Percentiles rank a stretch among this genome's conserved stretches.
Evolutionary conservation across 805 yeast genomes (phyloP).

Genomic region (Ogataea kodamae): DNA sequence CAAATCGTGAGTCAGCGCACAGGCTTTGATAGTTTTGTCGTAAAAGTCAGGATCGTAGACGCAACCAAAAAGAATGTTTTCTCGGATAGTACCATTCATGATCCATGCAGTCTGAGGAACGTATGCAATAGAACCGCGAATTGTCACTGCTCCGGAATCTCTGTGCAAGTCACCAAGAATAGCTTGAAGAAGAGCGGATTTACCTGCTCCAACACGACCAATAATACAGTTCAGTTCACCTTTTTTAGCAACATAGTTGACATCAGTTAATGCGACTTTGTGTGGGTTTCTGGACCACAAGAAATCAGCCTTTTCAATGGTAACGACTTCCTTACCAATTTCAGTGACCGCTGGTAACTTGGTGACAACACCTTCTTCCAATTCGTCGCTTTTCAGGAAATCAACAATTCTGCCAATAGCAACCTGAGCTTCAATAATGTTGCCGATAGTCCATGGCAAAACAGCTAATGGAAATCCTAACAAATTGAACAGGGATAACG

Average conservation of each 20-base stretch:
- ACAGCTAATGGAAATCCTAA: conserved; percentile 89
- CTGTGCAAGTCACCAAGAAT: conserved; percentile 80
- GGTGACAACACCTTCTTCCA: conserved; percentile 66
- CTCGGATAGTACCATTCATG: conserved; percentile 86
- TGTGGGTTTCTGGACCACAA: conserved; percentile 75
- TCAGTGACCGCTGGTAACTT: conserved; percentile 44
- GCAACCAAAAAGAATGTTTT: conserved; percentile 84
- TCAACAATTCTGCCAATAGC: conserved; percentile 70
- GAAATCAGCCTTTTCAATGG: conserved; percentile 64
- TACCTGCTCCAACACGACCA: conserved; percentile 89
- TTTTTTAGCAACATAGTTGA: conserved; percentile 61
- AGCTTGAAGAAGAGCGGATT: conserved; percentile 76
- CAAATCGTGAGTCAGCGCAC: conserved; percentile 79
- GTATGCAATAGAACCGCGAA: conserved; percentile 80
- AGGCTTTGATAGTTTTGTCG: conserved; percentile 74
- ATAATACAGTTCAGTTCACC: conserved; percentile 83
- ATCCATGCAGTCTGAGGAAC: conserved; percentile 95
- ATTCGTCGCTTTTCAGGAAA: conserved; percentile 72
- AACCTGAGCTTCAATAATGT: conserved; percentile 84
- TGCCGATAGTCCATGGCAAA: conserved; percentile 84
- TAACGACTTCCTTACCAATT: conserved; percentile 65
- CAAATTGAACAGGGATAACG: conserved; percentile 82
- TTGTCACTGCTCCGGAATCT: conserved; percentile 64
- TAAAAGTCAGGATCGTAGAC: conserved; percentile 76
- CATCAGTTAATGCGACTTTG: conserved; percentile 62